Evolutionary conservation across 345 rosid species (phyloP).

Genomic region (Euphorbia tirucalli): DNA sequence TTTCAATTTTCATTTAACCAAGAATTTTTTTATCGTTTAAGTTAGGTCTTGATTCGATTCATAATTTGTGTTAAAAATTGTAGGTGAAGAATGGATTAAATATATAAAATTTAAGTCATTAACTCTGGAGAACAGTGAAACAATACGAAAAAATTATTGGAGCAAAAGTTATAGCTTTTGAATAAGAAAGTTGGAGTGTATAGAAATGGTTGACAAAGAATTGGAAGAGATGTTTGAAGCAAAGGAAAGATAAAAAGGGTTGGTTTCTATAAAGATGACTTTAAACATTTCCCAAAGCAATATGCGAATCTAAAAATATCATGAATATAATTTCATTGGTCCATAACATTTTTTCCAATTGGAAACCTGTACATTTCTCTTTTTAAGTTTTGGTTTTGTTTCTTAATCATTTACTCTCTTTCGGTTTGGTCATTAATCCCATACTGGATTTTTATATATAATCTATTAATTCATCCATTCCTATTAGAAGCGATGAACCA

Average conservation of each 20-base stretch:
- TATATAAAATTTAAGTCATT: no score
- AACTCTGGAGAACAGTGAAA: no score
- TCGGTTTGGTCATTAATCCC: neutral
- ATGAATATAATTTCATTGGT: neutral
- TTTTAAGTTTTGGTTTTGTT: neutral
- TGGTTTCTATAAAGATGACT: conserved; percentile 27
- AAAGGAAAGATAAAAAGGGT: conserved; percentile 2
- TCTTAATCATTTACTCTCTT: neutral
- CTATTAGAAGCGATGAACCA: no score
- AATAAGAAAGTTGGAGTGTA: conserved; percentile 17
- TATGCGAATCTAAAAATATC: conserved; percentile 3
- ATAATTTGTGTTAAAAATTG: no score
- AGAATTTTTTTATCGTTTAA: no score
- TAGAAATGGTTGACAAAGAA: conserved; percentile 2
- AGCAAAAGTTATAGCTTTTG: conserved; percentile 12
- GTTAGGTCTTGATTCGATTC: no score
- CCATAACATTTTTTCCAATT: no score
- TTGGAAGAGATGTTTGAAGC: conserved; percentile 22
- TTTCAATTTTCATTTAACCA: no score
- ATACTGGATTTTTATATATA: no score
- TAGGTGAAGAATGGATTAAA: no score
- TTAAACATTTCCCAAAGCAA: conserved; percentile 16
- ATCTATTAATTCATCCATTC: no score
- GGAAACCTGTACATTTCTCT: neutral
- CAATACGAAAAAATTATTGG: conserved; percentile 12